Base-by-base conservation (phyloP, 2,329 filamentous ascomycete species). In the Tolypocladium tundrense region DNA sequence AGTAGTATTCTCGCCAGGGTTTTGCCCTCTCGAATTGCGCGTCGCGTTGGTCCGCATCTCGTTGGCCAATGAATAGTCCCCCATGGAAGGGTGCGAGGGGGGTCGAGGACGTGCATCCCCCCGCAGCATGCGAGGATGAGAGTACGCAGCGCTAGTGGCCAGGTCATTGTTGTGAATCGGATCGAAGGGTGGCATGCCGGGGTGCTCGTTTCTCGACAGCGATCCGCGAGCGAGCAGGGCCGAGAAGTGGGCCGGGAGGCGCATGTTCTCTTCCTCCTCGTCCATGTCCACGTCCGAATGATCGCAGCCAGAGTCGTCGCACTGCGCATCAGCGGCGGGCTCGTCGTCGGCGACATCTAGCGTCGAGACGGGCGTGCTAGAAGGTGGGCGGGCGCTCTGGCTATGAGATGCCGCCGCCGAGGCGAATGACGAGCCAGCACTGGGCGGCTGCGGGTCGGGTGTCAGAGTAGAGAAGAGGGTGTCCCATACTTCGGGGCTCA, bases 401-500 rank as follows among this genome's bases (percentile, higher is more conserved):
- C 68, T 74, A 60, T 78, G 78, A 0, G 79, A 76, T 1, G 66
- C 67, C 2, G 66, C 61, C 10, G 79, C 79, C 11, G 89, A 92
- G 0, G 86, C 82, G 69, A 96, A 96, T 0, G 91, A 96, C 1
- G 91, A 92, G 37, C 88, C 85, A 2, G 85, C 83, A 64, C 88
- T 95, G 0, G 91, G 90, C 3, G 90, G 81, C 60, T 90, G 87
- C 19, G 88, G 85, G 69, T 96, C 91, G 0, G 90, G 90, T 0
- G 88, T 87, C 60, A 97, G 81, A 0, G 90, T 95, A 8, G 82
- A 87, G 58, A 91, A 77, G 56, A 97, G 84, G 3, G 86, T 90
- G 60, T 93, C 88, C 92, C 92, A 97, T 1, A 79, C 79, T 57
- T 88, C 87, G 1, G 88, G 87, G 67, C 87, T 91, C n/a, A 90